These are phyloP conservation scores for Mimosa pudica DNA, from an alignment of 306 rosid genomes.

Conservation along the genomic window DNA sequence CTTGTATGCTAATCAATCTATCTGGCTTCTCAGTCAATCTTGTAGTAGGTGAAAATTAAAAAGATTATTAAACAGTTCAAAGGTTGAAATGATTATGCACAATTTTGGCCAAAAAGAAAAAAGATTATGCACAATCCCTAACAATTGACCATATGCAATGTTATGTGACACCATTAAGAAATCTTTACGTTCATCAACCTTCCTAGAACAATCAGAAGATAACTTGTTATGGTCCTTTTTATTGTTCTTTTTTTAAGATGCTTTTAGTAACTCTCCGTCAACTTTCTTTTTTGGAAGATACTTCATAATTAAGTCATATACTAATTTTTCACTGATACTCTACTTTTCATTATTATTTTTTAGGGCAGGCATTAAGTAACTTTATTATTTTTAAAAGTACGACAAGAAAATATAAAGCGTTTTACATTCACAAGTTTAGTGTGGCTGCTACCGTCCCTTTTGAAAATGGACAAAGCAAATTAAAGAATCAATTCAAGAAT, in stretches of 20 bases:
- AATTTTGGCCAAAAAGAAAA: too few relatives aligned
- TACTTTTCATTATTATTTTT: not conserved
- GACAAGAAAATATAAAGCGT: not conserved
- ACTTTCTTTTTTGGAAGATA: not conserved
- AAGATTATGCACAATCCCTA: not conserved
- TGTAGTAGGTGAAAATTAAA: not conserved
- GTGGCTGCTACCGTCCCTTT: not conserved
- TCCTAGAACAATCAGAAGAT: not conserved
- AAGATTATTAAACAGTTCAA: not conserved
- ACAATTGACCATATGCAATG: conserved; percentile 2
- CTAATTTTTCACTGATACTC: not conserved
- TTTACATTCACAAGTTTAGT: not conserved
- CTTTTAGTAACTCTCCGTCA: not conserved
- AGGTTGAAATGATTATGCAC: not conserved
- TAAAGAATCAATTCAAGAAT: not conserved
- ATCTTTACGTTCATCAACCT: not conserved
- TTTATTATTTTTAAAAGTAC: not conserved
- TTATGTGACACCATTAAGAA: not conserved
- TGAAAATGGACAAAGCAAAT: conserved; percentile 2
- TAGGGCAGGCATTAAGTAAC: not conserved
- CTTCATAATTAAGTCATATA: not conserved
- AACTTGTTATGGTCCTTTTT: not conserved
- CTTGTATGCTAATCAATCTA: not conserved
- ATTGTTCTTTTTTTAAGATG: not conserved
- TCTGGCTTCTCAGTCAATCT: not conserved